A percentile compares a stretch with the other conserved stretches of the same genome.
Evolutionary conservation across 1,284 basidiomycete genomes (phyloP).

Genomic region (Microbotryum scabiosae): DNA sequence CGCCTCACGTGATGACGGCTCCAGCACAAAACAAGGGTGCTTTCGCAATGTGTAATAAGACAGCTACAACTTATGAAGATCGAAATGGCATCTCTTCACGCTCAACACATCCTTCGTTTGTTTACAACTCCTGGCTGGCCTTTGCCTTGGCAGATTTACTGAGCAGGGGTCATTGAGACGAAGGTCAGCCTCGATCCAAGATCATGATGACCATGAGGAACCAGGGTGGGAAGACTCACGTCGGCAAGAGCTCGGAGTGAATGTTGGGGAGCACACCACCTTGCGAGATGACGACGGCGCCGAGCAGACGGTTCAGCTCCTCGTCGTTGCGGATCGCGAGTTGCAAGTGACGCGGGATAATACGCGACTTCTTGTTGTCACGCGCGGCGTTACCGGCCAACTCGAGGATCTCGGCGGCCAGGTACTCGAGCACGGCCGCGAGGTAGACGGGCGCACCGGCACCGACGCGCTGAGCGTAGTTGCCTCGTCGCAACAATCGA

Average conservation of each 20-base stretch:
- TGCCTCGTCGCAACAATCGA: conserved; percentile 51
- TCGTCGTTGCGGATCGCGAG: conserved; percentile 60
- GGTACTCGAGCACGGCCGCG: conserved; percentile 73
- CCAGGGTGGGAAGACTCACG: conserved; percentile 20
- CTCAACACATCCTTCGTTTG: no score
- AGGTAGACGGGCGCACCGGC: conserved; percentile 67
- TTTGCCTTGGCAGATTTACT: no score
- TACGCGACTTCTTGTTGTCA: conserved; percentile 78
- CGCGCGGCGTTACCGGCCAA: conserved; percentile 69
- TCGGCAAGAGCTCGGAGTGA: conserved; percentile 57
- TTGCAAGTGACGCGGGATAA: conserved; percentile 81
- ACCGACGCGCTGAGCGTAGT: conserved; percentile 57
- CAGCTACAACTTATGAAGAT: no score
- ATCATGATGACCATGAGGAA: no score
- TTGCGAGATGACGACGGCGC: conserved; percentile 77
- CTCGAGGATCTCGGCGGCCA: conserved; percentile 80
- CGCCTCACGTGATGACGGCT: no score
- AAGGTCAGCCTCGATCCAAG: no score
- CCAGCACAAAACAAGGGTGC: no score
- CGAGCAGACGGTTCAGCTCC: conserved; percentile 56
- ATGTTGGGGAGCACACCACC: conserved; percentile 77
- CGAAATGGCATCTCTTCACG: no score
- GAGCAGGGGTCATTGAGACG: no score
- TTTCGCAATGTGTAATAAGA: no score
- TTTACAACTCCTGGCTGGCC: no score